phyloP scores from a whole-genome alignment of 371 early-diverging fungal genomes.

The Mortierella sp. region DNA sequence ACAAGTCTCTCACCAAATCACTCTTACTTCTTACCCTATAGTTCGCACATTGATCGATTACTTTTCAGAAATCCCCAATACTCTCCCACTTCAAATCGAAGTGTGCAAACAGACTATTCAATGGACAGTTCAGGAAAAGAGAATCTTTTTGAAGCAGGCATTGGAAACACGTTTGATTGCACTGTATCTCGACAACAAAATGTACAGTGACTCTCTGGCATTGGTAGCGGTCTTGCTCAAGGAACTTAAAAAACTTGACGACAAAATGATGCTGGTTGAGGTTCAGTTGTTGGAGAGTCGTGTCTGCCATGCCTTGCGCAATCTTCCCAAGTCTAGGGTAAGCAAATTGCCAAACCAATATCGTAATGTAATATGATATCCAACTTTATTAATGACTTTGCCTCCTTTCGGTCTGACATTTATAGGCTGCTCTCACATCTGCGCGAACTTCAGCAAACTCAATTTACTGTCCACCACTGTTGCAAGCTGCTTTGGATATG shows the following conservation, averaged over 20 bases:
- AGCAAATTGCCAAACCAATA: constrained; percentile 7
- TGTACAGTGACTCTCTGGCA: constrained; percentile 91
- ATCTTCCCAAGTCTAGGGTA: constrained; percentile 94
- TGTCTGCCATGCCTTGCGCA: constrained; percentile 93
- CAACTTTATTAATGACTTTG: neutral
- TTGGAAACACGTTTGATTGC: constrained; percentile 94
- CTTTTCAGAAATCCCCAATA: constrained; percentile 90
- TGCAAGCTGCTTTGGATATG: constrained; percentile 98
- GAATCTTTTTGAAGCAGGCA: constrained; percentile 93
- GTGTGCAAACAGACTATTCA: constrained; percentile 94
- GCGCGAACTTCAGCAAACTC: constrained; percentile 98
- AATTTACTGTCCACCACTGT: constrained; percentile 98
- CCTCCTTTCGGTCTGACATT: neutral
- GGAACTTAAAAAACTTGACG: constrained; percentile 98
- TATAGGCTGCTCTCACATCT: constrained; percentile 95
- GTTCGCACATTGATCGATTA: constrained; percentile 91
- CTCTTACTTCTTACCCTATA: constrained; percentile 27
- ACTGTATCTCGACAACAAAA: constrained; percentile 93
- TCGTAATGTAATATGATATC: no score
- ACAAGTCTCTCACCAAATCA: neutral
- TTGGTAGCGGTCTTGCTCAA: constrained; percentile 89
- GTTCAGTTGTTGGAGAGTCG: constrained; percentile 97
- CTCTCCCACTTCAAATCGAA: constrained; percentile 89
- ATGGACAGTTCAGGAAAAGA: constrained; percentile 92
- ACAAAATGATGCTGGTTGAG: constrained; percentile 97